These are phyloP conservation scores for Pythium phragmiticola DNA, from an alignment of 352 stramenopile species.

Conservation along the genomic window DNA sequence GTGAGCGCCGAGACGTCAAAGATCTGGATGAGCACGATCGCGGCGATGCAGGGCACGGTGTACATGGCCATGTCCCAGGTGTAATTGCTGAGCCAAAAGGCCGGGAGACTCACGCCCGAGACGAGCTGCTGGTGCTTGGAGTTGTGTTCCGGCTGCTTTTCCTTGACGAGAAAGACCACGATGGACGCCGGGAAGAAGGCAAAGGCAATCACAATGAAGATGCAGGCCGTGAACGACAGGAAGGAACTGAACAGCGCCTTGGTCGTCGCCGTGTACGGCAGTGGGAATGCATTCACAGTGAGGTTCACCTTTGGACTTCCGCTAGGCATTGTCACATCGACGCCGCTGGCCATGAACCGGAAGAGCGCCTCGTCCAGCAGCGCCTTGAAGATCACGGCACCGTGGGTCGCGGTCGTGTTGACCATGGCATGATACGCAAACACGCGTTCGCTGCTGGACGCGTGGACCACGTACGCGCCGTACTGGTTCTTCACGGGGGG, in stretches of 20 bases:
- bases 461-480: slow-evolving; percentile 38
- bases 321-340: background rate
- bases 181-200: slow-evolving; percentile 91
- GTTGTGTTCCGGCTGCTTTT: slow-evolving; percentile 89
- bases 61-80: slow-evolving; percentile 93
- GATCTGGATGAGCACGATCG: slow-evolving; percentile 47
- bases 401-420: slow-evolving; percentile 58
- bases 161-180: slow-evolving; percentile 95
- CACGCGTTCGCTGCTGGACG: slow-evolving; percentile 35
- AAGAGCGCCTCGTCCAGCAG: slow-evolving; percentile 62
- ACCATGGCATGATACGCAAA: slow-evolving; percentile 63
- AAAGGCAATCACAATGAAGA: slow-evolving; percentile 89
- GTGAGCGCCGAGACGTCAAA: slow-evolving; percentile 8
- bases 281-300: slow-evolving; percentile 25
- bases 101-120: slow-evolving; percentile 88
- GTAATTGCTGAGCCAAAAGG: slow-evolving; percentile 96
- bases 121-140: slow-evolving; percentile 97
- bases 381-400: slow-evolving; percentile 57
- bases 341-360: slow-evolving; percentile 43
- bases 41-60: slow-evolving; percentile 62
- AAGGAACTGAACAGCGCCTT: slow-evolving; percentile 44
- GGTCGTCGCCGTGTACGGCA: slow-evolving; percentile 43
- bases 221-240: slow-evolving; percentile 70
- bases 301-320: slow-evolving; percentile 49
- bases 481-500: slow-evolving; percentile 24